Percentiles rank a stretch among this genome's conserved stretches.
Conservation (phyloP, 164 flowering plant species). For the Tinospora cordifolia region DNA sequence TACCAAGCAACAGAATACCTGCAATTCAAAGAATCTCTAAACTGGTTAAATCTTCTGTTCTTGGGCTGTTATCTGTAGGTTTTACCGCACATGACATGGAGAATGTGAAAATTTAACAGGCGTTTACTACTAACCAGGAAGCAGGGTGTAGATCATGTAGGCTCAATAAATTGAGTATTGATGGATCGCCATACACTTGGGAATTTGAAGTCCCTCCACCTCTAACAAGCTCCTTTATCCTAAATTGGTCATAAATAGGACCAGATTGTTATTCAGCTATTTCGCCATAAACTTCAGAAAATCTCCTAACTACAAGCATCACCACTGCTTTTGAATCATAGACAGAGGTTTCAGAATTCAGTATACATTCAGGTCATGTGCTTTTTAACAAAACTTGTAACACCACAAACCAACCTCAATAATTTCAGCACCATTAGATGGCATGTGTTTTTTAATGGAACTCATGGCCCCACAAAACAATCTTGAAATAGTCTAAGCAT, state of each 20-base stretch:
- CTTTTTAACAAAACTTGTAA: neutral
- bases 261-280: neutral
- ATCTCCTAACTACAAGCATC: neutral
- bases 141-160: slow-evolving; percentile 54
- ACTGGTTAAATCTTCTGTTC: neutral
- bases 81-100: neutral
- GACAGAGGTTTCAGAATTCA: no score
- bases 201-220: slow-evolving; percentile 24
- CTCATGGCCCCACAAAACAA: neutral
- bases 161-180: slow-evolving; percentile 30
- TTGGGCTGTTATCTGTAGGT: neutral
- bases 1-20: slow-evolving; percentile 92
- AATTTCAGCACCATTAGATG: neutral
- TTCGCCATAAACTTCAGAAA: neutral
- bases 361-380: neutral
- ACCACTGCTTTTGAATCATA: neutral
- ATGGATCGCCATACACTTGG: slow-evolving; percentile 51
- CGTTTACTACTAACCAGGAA: slow-evolving; percentile 52
- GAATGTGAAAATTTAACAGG: neutral
- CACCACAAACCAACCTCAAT: neutral
- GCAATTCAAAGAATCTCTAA: slow-evolving; percentile 18
- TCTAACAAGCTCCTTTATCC: slow-evolving; percentile 51
- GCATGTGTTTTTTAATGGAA: neutral
- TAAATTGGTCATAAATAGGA: slow-evolving; percentile 19
- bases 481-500: no score